These are phyloP conservation scores for Penicillium steckii DNA, from an alignment of 495 filamentous ascomycete species.

Conservation along the genomic window DNA sequence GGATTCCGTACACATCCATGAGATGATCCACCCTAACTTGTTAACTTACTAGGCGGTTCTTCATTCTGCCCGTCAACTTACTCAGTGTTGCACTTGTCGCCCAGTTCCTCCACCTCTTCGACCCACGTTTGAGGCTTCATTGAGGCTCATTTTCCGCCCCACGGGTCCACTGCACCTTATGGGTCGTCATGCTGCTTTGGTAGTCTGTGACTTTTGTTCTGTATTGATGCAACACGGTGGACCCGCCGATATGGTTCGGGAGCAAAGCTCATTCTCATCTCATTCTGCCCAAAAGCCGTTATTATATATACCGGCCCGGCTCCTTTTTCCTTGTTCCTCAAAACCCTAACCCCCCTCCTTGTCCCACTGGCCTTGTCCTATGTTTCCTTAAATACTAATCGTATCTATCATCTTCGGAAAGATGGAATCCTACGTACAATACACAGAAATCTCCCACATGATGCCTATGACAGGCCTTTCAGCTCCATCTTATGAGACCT, in stretches of 20 bases:
- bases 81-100: neutral
- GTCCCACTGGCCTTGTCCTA: neutral
- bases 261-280: neutral
- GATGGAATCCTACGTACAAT: conserved; percentile 25
- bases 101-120: neutral
- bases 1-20: too few species aligned
- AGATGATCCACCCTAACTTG: neutral
- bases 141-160: conserved; percentile 21
- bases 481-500: conserved; percentile 10
- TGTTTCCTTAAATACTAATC: neutral
- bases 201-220: neutral
- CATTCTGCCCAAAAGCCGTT: neutral
- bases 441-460: conserved; percentile 14
- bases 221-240: conserved; percentile 15
- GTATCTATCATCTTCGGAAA: neutral
- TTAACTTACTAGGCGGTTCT: neutral
- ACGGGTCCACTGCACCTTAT: conserved; percentile 6
- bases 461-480: conserved; percentile 2
- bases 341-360: neutral
- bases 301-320: conserved; percentile 12
- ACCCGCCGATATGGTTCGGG: conserved; percentile 6
- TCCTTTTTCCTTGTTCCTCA: neutral
- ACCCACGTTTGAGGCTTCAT: conserved; percentile 7
- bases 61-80: neutral
- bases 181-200: conserved; percentile 4